Evolutionary conservation across 345 rosid species (phyloP).

Genomic region (Clarkia xantiana): DNA sequence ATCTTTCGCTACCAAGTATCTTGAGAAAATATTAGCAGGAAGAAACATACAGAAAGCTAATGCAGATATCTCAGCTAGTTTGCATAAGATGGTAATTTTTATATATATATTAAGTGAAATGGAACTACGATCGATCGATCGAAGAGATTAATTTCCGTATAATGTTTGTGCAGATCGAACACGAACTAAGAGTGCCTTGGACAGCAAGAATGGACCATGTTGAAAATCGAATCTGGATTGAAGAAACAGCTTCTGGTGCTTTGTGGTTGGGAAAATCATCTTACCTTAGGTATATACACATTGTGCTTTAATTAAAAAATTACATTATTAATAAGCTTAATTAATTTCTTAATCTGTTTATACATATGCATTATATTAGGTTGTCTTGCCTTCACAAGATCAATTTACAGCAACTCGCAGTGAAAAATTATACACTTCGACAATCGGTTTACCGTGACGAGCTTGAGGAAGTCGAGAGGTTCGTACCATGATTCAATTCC

Average conservation of each 20-base stretch:
- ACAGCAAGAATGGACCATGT: constrained; percentile 41
- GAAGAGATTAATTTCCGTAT: not conserved
- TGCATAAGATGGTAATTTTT: constrained; percentile 12
- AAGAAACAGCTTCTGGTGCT: constrained; percentile 24
- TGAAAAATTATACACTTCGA: constrained; percentile 20
- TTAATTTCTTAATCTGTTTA: not conserved
- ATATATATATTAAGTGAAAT: not conserved
- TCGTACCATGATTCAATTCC: constrained; percentile 16
- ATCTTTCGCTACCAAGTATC: constrained; percentile 24
- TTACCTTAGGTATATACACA: constrained; percentile 24
- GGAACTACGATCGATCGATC: not conserved
- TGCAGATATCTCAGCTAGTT: constrained; percentile 1
- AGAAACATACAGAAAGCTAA: not conserved
- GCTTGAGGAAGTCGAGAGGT: constrained; percentile 37
- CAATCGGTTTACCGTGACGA: constrained; percentile 34
- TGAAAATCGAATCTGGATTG: constrained; percentile 52
- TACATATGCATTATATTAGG: constrained; percentile 23
- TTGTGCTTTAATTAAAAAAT: too few species aligned
- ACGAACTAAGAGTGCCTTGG: constrained; percentile 42
- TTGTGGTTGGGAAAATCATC: constrained; percentile 36
- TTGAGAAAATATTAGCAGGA: constrained; percentile 13
- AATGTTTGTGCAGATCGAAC: constrained; percentile 18
- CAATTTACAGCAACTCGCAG: constrained; percentile 30
- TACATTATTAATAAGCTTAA: not conserved
- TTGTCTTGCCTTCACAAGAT: constrained; percentile 16